Evolutionary conservation across 1,284 basidiomycete genomes (phyloP).

Genomic region (Moesziomyces sp.): DNA sequence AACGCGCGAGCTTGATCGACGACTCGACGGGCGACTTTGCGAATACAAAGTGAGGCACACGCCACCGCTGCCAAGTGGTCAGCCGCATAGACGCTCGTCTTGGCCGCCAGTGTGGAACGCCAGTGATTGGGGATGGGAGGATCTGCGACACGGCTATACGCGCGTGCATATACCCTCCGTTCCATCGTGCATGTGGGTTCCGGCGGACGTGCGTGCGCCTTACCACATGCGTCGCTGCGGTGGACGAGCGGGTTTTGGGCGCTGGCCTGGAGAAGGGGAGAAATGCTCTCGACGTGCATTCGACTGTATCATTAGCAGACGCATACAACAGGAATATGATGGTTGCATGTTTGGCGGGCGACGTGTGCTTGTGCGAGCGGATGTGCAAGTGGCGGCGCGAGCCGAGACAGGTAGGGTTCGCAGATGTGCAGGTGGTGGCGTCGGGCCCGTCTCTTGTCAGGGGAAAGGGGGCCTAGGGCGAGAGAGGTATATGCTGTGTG

Average conservation of each 20-base stretch:
- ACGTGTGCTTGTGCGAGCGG: too few relatives aligned
- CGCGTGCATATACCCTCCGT: conserved; percentile 11
- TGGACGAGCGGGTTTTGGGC: too few relatives aligned
- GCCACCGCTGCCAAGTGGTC: too few relatives aligned
- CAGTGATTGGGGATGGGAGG: too few relatives aligned
- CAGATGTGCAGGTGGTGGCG: too few relatives aligned
- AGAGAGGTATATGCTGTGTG: conserved; percentile 34
- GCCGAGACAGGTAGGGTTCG: too few relatives aligned
- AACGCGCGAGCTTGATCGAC: conserved; percentile 47
- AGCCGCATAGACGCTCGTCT: background rate
- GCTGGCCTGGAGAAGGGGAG: too few relatives aligned
- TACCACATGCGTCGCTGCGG: background rate
- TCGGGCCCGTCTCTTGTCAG: background rate
- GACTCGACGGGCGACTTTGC: conserved; percentile 26
- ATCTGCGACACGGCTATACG: background rate
- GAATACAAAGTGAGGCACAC: conserved; percentile 10
- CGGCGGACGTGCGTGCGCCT: background rate
- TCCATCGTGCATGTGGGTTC: background rate
- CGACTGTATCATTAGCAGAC: conserved; percentile 38
- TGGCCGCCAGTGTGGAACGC: too few relatives aligned
- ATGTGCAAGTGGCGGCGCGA: too few relatives aligned
- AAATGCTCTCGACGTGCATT: too few relatives aligned
- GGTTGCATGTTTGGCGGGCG: background rate
- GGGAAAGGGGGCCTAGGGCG: background rate
- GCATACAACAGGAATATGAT: conserved; percentile 7